Evolutionary conservation across 371 early-diverging fungal species (phyloP).

Genomic region (Mucor irregularis): DNA sequence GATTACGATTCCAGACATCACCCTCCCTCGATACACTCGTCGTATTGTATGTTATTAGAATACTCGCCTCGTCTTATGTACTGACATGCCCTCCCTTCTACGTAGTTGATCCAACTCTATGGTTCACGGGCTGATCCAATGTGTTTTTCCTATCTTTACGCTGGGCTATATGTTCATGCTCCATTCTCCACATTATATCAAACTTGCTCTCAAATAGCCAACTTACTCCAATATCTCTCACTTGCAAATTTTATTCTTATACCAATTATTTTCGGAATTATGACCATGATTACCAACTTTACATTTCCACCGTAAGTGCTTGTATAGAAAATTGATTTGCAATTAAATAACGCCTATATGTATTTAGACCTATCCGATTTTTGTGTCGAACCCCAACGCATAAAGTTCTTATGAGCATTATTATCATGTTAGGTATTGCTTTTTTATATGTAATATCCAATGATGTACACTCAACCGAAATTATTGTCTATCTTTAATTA

Average conservation of each 20-base stretch:
- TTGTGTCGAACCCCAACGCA: conserved; percentile 47
- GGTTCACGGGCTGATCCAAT: conserved; percentile 47
- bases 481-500: neutral
- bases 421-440: conserved; percentile 48
- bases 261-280: conserved; percentile 35
- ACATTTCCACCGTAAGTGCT: conserved; percentile 43
- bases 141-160: conserved; percentile 46
- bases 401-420: conserved; percentile 40
- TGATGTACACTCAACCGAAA: neutral
- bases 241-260: conserved; percentile 40
- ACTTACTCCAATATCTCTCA: conserved; percentile 37
- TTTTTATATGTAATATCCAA: neutral
- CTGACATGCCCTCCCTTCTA: neutral
- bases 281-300: conserved; percentile 28
- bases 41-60: conserved; percentile 24
- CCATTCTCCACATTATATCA: conserved; percentile 26
- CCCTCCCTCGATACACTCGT: conserved; percentile 38
- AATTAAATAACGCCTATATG: neutral
- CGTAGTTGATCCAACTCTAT: conserved; percentile 37
- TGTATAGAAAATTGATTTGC: neutral
- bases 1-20: conserved; percentile 35
- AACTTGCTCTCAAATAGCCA: conserved; percentile 24
- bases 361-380: conserved; percentile 41
- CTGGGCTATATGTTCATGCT: conserved; percentile 43
- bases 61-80: neutral